Evolutionary conservation across 2,329 filamentous ascomycete species (phyloP).

Genomic region (Thielaviopsis punctulata): DNA sequence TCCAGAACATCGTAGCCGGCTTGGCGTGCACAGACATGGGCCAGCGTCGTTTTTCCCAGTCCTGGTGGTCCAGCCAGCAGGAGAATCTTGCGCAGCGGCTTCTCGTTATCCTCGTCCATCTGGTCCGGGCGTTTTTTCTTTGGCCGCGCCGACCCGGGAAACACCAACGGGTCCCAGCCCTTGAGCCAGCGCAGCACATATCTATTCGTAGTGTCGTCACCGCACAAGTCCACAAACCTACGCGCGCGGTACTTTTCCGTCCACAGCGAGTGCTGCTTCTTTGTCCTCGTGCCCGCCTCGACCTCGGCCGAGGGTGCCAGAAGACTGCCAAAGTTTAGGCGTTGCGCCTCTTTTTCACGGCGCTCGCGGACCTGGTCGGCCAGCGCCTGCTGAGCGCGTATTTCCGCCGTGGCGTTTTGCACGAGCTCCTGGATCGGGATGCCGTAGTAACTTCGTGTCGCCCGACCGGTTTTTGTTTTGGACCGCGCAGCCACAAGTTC

Average conservation of each 20-base stretch:
- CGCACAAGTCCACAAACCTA: constrained; percentile 83
- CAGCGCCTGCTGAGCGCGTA: constrained; percentile 18
- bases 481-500: constrained; percentile 51
- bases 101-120: constrained; percentile 41
- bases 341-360: neutral
- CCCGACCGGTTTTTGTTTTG: constrained; percentile 46
- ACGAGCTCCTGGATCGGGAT: constrained; percentile 79
- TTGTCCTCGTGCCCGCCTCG: constrained; percentile 17
- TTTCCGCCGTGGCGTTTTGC: constrained; percentile 48
- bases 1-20: constrained; percentile 94
- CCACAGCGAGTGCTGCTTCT: constrained; percentile 54
- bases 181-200: constrained; percentile 87
- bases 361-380: constrained; percentile 1
- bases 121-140: constrained; percentile 23
- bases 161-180: constrained; percentile 82
- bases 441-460: constrained; percentile 69
- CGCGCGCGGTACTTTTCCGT: constrained; percentile 92
- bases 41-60: constrained; percentile 86
- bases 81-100: constrained; percentile 69
- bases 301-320: constrained; percentile 26
- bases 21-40: constrained; percentile 87
- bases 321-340: constrained; percentile 1
- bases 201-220: constrained; percentile 85
- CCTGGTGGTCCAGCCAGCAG: constrained; percentile 84
- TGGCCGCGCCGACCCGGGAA: constrained; percentile 53